Evolutionary conservation across 148 eudicot species (phyloP).

Genomic region (Suaeda aralocaspica): DNA sequence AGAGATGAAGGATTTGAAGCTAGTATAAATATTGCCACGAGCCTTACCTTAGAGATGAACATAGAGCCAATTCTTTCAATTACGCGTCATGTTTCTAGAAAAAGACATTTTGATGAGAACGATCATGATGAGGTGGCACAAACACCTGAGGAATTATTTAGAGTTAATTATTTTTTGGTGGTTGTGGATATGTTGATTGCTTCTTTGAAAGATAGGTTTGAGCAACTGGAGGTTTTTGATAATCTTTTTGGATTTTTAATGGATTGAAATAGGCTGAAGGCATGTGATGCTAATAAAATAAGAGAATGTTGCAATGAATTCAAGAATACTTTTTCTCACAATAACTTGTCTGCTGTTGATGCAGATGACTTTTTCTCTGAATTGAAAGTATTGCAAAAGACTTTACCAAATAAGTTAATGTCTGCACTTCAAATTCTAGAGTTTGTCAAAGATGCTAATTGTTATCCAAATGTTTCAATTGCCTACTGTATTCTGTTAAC

Average conservation of each 20-base stretch:
- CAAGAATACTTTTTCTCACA: not conserved
- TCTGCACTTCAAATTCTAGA: no score
- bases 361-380: not conserved
- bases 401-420: not conserved
- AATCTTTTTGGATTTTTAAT: not conserved
- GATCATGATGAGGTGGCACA: not conserved
- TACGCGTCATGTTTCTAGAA: not conserved
- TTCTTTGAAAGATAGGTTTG: not conserved
- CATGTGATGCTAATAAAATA: not conserved
- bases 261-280: not conserved
- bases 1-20: not conserved
- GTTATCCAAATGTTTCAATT: slow-evolving; percentile 9
- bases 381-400: not conserved
- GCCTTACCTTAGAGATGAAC: not conserved
- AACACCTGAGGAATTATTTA: not conserved
- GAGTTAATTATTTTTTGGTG: not conserved
- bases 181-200: not conserved
- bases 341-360: not conserved
- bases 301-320: not conserved
- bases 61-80: not conserved
- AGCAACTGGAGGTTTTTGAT: not conserved
- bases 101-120: not conserved
- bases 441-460: not conserved
- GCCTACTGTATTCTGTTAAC: slow-evolving; percentile 1
- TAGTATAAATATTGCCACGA: not conserved